These are phyloP conservation scores for Diaporthe longicolla DNA, from an alignment of 2,329 filamentous ascomycete species.

Conservation along the genomic window DNA sequence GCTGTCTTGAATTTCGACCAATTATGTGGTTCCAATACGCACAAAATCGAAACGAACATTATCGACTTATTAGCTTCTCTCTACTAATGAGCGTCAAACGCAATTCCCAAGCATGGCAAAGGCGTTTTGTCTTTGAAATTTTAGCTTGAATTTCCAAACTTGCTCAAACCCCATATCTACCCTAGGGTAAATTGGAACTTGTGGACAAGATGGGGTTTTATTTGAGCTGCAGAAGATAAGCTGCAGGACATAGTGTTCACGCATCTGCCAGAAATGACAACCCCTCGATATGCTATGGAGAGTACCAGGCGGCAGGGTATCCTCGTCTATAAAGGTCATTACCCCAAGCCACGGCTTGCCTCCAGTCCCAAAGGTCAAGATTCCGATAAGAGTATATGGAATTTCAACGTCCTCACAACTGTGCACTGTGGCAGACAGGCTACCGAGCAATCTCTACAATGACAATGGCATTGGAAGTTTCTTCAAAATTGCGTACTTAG, in stretches of 20 bases:
- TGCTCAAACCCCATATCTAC: no score
- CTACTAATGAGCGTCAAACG: background rate
- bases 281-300: no score
- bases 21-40: no score
- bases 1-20: background rate
- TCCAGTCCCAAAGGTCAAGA: background rate
- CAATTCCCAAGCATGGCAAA: background rate
- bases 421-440: background rate
- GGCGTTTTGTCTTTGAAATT: background rate
- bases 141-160: background rate
- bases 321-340: no score
- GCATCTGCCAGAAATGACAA: no score
- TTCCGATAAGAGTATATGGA: background rate
- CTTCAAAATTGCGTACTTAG: no score
- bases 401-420: background rate
- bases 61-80: background rate
- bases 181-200: no score
- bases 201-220: background rate
- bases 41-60: background rate
- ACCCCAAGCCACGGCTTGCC: background rate
- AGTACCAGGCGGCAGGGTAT: no score
- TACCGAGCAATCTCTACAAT: background rate
- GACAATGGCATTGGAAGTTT: no score
- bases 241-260: no score
- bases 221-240: no score